These are phyloP conservation scores for Nicotiana rustica DNA, from an alignment of 305 asterid genomes.

Conservation along the genomic window DNA sequence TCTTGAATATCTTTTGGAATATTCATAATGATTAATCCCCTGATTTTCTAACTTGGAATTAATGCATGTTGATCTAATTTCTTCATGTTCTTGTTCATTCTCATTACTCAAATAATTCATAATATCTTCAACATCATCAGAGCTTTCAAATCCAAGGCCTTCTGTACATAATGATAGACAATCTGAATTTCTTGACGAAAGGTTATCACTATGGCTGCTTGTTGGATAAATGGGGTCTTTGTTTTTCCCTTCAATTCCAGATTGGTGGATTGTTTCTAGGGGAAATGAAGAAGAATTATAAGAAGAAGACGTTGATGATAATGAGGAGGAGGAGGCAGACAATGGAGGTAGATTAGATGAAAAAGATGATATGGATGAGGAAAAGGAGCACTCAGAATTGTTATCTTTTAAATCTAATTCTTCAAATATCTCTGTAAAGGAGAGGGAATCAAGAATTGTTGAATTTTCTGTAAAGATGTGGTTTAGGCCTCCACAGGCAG, in stretches of 20 bases:
- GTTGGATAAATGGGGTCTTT: constrained; percentile 37
- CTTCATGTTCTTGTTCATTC: constrained; percentile 38
- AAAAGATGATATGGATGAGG: constrained; percentile 32
- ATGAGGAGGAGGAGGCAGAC: constrained; percentile 37
- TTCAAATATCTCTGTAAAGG: constrained; percentile 67
- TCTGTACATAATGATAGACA: constrained; percentile 79
- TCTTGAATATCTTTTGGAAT: constrained; percentile 49
- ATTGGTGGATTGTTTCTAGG: constrained; percentile 26
- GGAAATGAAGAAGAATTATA: constrained; percentile 31
- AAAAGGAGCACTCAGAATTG: constrained; percentile 31
- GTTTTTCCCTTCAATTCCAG: constrained; percentile 25
- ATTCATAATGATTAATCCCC: constrained; percentile 23
- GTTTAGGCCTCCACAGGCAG: constrained; percentile 71
- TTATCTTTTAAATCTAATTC: constrained; percentile 62
- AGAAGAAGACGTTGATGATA: constrained; percentile 37
- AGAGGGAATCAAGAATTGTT: constrained; percentile 61
- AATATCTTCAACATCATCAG: constrained; percentile 72
- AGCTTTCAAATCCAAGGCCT: constrained; percentile 89
- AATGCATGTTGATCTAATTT: constrained; percentile 6
- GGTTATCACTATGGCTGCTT: constrained; percentile 50
- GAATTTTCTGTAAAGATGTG: constrained; percentile 66
- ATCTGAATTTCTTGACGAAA: constrained; percentile 71
- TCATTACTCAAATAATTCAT: constrained; percentile 41
- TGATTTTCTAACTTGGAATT: not conserved
- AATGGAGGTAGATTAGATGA: constrained; percentile 40